Evolutionary conservation across 495 filamentous ascomycete genomes (phyloP), one percentile per base, ranked within the genome.

Genomic region (Bombardia bombarda): DNA sequence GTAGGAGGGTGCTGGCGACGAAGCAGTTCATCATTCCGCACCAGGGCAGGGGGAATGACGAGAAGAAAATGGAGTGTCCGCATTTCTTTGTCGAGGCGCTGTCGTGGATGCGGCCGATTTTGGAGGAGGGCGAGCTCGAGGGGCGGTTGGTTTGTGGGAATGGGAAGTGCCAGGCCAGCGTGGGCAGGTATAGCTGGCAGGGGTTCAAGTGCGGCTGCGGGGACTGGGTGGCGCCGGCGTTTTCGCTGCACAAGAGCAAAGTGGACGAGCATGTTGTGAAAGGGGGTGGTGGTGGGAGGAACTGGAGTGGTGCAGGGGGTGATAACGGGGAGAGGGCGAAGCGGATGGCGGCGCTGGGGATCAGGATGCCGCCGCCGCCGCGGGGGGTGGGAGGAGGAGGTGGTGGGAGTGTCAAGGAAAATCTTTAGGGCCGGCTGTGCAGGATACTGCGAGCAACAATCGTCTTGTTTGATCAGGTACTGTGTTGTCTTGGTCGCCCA

Each of bases 101-200:
- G 16, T 85, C 82, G 16, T 97, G 90, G 93, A 97, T 97, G 92
- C 77, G 83, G 2, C 70, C 81, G 0, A 81, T 79, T 49, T 75
- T 97, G 12, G 82, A 84, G 36, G 75, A 80, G 42, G 85, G 85
- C 20, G 78, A 80, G 31, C 67, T 96, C 14, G 82, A 87, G 9
- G 90, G 90, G 7, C 80, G 88, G 21, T 61, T 98, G 31, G 81
- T 81, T 31, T 96, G 90, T 57, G 87, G 90, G 21, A 83, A 82
- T 50, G 25, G 55, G 0, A 84, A 82, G 50, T 96, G 92, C 56
- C 65, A 67, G 32, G 77, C 82, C 16, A 86, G 88, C 36, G 78
- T 97, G 18, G 92, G 93, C 32, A 82, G 90, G 48, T 96, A 95
- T 53, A 84, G 89, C 22, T 98, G 93, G 90, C 85, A 93, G 56